Percentiles rank a stretch among this genome's conserved stretches.
phyloP scores from a whole-genome alignment of 2,329 filamentous ascomycete genomes.

The Apiospora koreana region DNA sequence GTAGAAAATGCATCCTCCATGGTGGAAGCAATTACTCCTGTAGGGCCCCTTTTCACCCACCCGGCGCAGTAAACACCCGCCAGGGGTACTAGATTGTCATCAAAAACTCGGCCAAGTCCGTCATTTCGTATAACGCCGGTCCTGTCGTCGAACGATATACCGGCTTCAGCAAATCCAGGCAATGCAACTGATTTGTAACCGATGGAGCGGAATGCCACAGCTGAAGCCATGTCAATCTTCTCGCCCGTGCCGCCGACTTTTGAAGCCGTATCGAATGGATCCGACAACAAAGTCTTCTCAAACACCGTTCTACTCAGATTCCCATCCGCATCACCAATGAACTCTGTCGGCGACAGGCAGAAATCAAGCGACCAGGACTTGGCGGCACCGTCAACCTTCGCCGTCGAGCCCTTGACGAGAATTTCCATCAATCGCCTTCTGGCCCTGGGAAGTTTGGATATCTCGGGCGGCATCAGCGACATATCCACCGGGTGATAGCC shows the following conservation, averaged over 20 bases:
- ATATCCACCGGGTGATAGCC: slow-evolving; percentile 70
- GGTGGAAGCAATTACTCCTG: slow-evolving; percentile 92
- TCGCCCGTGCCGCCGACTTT: slow-evolving; percentile 51
- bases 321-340: slow-evolving; percentile 52
- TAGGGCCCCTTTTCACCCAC: slow-evolving; percentile 95
- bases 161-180: slow-evolving; percentile 70
- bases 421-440: slow-evolving; percentile 79
- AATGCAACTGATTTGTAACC: slow-evolving; percentile 86
- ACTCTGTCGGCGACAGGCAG: slow-evolving; percentile 74
- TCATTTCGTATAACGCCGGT: slow-evolving; percentile 84
- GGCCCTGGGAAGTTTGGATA: slow-evolving; percentile 72
- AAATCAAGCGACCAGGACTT: slow-evolving; percentile 87
- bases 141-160: slow-evolving; percentile 74
- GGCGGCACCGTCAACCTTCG: slow-evolving; percentile 44
- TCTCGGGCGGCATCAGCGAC: slow-evolving; percentile 66
- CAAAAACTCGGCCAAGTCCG: slow-evolving; percentile 68
- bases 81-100: slow-evolving; percentile 42
- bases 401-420: slow-evolving; percentile 71
- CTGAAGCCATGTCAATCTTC: slow-evolving; percentile 58
- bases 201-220: slow-evolving; percentile 87
- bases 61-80: slow-evolving; percentile 89
- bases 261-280: slow-evolving; percentile 54
- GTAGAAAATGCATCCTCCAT: slow-evolving; percentile 94
- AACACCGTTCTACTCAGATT: slow-evolving; percentile 69
- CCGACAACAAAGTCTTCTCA: slow-evolving; percentile 57